Percentiles rank a stretch among this genome's conserved stretches.
phyloP scores from a whole-genome alignment of 2,329 filamentous ascomycete species.

The Colletotrichum sojae region DNA sequence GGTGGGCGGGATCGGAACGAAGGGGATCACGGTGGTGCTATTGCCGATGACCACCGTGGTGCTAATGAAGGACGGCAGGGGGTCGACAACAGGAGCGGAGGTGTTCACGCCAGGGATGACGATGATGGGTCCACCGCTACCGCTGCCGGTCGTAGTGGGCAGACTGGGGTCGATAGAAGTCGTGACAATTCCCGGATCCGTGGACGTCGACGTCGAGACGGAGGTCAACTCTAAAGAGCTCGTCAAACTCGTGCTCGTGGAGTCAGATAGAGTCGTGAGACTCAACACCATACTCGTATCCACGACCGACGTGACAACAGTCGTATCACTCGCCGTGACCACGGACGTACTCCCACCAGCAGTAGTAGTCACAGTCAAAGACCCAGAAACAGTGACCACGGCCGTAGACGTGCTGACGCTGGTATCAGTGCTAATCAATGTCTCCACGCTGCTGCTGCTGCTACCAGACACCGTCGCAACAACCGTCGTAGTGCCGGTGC shows the following conservation, averaged over 20 bases:
- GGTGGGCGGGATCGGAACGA: not conserved
- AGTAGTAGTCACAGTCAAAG: not conserved
- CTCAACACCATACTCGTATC: no score
- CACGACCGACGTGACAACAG: no score
- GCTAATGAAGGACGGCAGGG: slow-evolving; percentile 2
- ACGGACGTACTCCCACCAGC: not conserved
- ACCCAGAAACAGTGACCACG: not conserved
- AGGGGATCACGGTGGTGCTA: slow-evolving; percentile 20
- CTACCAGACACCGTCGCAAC: not conserved
- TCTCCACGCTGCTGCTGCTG: no score
- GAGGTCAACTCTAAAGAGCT: no score
- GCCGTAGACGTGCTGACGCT: not conserved
- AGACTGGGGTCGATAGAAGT: not conserved
- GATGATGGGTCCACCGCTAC: not conserved
- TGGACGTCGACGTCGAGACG: no score
- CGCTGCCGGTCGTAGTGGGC: not conserved
- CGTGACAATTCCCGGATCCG: not conserved
- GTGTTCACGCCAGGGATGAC: not conserved
- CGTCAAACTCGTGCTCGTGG: no score
- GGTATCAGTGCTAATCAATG: not conserved
- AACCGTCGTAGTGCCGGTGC: not conserved
- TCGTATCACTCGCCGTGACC: no score
- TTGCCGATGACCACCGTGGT: slow-evolving; percentile 6
- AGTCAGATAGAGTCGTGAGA: no score
- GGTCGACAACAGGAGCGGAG: not conserved